Evolutionary conservation across 2,329 filamentous ascomycete genomes (phyloP).

Genomic region (Neofusicoccum ribis): DNA sequence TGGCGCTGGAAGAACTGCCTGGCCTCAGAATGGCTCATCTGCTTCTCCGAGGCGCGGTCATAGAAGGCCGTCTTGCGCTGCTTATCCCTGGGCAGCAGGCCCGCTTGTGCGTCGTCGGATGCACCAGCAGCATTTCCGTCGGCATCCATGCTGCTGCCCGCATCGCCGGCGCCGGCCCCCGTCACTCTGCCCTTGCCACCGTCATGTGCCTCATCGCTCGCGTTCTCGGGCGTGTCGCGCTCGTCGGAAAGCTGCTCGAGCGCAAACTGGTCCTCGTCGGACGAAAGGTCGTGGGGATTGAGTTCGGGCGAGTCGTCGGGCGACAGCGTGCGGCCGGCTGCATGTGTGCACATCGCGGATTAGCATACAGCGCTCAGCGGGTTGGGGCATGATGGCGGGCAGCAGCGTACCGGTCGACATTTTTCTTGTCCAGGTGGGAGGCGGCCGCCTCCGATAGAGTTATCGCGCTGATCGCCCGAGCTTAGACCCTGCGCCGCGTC

Average conservation of each 20-base stretch:
- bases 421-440: conserved; percentile 14
- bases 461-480: conserved; percentile 14
- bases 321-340: conserved; percentile 27
- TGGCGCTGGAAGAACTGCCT: conserved; percentile 95
- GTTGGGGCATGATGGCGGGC: background rate
- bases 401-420: conserved; percentile 17
- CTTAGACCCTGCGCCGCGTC: conserved; percentile 5
- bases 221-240: conserved; percentile 19
- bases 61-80: conserved; percentile 80
- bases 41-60: conserved; percentile 89
- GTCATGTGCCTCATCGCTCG: conserved; percentile 26
- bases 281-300: conserved; percentile 34
- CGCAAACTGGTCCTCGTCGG: conserved; percentile 36
- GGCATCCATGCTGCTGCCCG: conserved; percentile 28
- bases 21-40: conserved; percentile 90
- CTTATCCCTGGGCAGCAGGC: conserved; percentile 51
- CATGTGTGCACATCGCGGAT: background rate
- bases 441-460: conserved; percentile 12
- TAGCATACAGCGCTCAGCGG: background rate
- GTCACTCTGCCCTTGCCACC: conserved; percentile 1
- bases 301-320: conserved; percentile 39
- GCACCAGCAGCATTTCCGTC: conserved; percentile 25
- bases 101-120: conserved; percentile 29
- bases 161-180: background rate
- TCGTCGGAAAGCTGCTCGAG: conserved; percentile 31